Evolutionary conservation across 805 yeast species (phyloP).

Genomic region (Candida endomychidarum): DNA sequence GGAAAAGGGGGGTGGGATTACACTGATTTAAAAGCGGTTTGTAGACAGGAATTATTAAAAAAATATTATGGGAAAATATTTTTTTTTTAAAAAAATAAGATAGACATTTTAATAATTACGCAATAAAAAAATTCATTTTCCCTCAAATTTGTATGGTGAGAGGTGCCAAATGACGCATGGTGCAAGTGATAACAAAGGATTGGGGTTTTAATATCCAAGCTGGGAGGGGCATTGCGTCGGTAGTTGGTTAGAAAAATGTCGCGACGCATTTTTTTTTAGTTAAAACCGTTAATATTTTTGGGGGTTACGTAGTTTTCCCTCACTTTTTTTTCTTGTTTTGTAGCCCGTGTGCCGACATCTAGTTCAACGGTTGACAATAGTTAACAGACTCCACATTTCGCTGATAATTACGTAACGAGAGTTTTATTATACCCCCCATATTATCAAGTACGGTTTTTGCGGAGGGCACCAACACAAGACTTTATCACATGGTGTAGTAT

Average conservation of each 20-base stretch:
- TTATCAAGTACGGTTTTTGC: too few relatives aligned
- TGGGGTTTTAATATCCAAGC: too few relatives aligned
- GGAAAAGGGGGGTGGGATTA: slow-evolving; percentile 6
- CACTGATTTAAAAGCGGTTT: not conserved
- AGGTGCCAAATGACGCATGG: not conserved
- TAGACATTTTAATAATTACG: slow-evolving; percentile 5
- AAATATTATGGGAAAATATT: not conserved
- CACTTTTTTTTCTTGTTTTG: not conserved
- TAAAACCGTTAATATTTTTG: not conserved
- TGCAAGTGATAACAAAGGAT: too few relatives aligned
- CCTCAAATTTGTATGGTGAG: too few relatives aligned
- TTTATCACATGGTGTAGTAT: not conserved
- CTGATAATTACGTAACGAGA: not conserved
- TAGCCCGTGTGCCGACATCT: not conserved
- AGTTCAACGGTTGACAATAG: slow-evolving; percentile 3
- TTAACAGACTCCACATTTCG: slow-evolving; percentile 2
- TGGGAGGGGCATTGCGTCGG: slow-evolving; percentile 5
- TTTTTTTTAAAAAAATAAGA: not conserved
- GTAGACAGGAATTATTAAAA: slow-evolving; percentile 1
- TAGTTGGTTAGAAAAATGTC: not conserved
- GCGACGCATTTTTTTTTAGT: slow-evolving; percentile 1
- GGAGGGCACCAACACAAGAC: too few relatives aligned
- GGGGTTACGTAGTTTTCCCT: slow-evolving; percentile 1
- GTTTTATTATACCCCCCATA: too few relatives aligned
- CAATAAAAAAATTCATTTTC: too few relatives aligned